Base-by-base conservation (phyloP, 345 rosid species). In the Gossypium ekmanianum region DNA sequence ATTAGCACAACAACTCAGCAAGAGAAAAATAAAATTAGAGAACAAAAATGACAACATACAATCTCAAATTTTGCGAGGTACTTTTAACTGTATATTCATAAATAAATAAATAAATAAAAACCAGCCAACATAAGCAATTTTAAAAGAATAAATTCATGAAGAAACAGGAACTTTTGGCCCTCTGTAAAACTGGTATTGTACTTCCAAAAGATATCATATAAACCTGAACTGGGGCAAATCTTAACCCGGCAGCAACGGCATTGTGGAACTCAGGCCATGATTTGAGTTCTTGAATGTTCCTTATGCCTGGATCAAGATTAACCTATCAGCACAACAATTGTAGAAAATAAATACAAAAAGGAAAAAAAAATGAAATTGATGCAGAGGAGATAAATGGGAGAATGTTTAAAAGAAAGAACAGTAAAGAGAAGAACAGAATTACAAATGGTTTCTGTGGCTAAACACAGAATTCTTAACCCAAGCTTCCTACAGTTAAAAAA, bases 201-300 rank as follows among this genome's bases (percentile, higher is more conserved):
- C 64, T 11, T 72, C 70, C 73, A 75, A 56, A 72, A 80, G 62
- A 68, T 68, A 82, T 50, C 56, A 69, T 74, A 58, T 74, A 78
- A 73, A 94, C 98, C 96, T 94, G 98, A 82, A 91, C 83, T 11
- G 98, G 98, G 20, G 98, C 91, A 85, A 94, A 87, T 78, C 93
- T 86, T 73, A 92, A 84, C 78, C 98, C 98, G 78, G 98, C 94
- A 74, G 97, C 98, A 82, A 92, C 98, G 79, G 98, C 97, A 85
- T 94, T 94, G 80, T 92, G 98, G 87, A 94, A 94, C 85, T 94
- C 98, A n/a, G 98, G 95, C 98, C 98, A 94, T 44, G 96, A 86
- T 81, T 85, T 92, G 73, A 94, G 91, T 84, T 94, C 98, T 88
- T 92, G 98, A 58, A 91, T 81, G 80, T 90, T 92, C 83, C 98